These are phyloP conservation scores for Spizellomyces punctatus DNA, from an alignment of 192 early-diverging fungal genomes.

Conservation along the genomic window DNA sequence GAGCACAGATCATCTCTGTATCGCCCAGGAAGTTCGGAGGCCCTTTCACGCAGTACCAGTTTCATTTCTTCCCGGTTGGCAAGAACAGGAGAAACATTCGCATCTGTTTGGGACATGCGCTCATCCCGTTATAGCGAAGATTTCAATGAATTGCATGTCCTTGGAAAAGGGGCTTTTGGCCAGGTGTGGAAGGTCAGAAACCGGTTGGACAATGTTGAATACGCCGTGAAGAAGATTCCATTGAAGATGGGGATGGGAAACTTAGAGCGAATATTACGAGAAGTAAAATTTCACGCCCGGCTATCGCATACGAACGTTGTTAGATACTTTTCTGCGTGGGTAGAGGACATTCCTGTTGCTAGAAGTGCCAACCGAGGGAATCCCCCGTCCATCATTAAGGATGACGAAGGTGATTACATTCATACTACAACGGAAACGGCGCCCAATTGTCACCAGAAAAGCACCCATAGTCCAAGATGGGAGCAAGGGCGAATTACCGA, in stretches of 20 bases:
- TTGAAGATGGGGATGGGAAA: constrained; percentile 43
- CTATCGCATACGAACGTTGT: constrained; percentile 91
- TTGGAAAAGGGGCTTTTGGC: constrained; percentile 95
- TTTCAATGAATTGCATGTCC: constrained; percentile 72
- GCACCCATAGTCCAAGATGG: neutral
- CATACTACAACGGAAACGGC: neutral
- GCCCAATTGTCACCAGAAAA: too few relatives aligned
- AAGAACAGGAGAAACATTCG: neutral
- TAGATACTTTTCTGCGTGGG: constrained; percentile 90
- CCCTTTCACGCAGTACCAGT: too few relatives aligned
- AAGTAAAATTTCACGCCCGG: constrained; percentile 86
- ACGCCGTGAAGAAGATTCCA: constrained; percentile 88
- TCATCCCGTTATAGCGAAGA: constrained; percentile 69
- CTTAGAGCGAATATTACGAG: constrained; percentile 73
- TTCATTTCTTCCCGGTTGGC: neutral
- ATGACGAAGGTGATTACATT: neutral
- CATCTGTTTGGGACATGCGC: neutral
- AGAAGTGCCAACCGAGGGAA: neutral
- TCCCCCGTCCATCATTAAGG: neutral
- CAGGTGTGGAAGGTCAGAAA: constrained; percentile 81
- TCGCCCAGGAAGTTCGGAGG: too few relatives aligned
- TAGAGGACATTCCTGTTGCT: constrained; percentile 57
- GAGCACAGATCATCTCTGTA: too few relatives aligned
- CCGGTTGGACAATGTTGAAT: constrained; percentile 84
- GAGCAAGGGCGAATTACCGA: constrained; percentile 36